Conservation (phyloP, 495 filamentous ascomycete species). For the Aspergillus ellipticus region DNA sequence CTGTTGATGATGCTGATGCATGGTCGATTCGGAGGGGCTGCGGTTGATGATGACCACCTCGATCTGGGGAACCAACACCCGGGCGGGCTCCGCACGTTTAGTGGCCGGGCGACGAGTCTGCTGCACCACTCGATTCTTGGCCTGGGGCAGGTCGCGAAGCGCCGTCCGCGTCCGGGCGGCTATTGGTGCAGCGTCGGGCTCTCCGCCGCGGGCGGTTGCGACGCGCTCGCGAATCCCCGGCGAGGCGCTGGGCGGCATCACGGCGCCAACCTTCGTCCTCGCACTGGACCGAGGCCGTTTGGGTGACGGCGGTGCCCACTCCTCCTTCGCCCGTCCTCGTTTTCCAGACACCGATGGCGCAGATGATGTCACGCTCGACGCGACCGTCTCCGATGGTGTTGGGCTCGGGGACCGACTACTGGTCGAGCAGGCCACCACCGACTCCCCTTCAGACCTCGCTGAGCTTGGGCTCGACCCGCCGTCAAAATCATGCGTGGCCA, state of each 20-base stretch:
- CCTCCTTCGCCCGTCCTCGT: conserved; percentile 13
- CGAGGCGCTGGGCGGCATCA: not conserved
- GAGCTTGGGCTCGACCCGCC: not conserved
- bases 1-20: too few species aligned
- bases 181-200: conserved; percentile 13
- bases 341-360: conserved; percentile 28
- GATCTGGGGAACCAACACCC: conserved; percentile 16
- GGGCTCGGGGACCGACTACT: conserved; percentile 24
- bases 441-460: not conserved
- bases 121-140: not conserved
- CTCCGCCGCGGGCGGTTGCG: conserved; percentile 2
- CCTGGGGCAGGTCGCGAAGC: conserved; percentile 5
- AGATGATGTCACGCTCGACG: conserved; percentile 33
- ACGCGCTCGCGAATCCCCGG: not conserved
- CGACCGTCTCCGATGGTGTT: conserved; percentile 13
- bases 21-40: not conserved
- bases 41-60: conserved; percentile 39
- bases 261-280: conserved; percentile 5
- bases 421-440: conserved; percentile 2
- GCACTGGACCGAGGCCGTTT: conserved; percentile 26
- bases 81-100: not conserved
- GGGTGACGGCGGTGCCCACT: conserved; percentile 16
- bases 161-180: conserved; percentile 21
- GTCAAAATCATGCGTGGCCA: conserved; percentile 7
- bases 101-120: not conserved